Conservation (phyloP, 805 yeast genomes). For the Saturnispora diversa region DNA sequence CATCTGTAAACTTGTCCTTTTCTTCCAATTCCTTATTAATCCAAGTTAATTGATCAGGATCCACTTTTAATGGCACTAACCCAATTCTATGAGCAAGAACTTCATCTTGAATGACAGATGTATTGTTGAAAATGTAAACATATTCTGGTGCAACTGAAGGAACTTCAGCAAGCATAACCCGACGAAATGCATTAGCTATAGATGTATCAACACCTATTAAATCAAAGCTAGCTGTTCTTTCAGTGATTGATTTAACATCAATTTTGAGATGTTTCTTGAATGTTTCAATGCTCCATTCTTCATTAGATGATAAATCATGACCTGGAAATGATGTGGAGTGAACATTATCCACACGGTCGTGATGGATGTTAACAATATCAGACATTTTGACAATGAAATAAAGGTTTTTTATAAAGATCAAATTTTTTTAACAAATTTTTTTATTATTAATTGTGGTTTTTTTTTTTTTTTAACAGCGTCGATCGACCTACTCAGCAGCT, state of each 20-base stretch:
- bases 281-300: conserved; percentile 76
- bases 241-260: conserved; percentile 54
- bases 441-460: background rate
- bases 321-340: conserved; percentile 92
- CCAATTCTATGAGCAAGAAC: conserved; percentile 95
- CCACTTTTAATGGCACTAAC: conserved; percentile 78
- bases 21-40: conserved; percentile 58
- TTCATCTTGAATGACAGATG: conserved; percentile 95
- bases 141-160: conserved; percentile 95
- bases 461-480: no score
- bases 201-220: conserved; percentile 83
- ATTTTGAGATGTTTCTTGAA: conserved; percentile 64
- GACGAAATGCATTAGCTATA: conserved; percentile 90
- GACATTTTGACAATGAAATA: conserved; percentile 22
- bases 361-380: conserved; percentile 77
- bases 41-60: conserved; percentile 87
- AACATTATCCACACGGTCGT: conserved; percentile 85
- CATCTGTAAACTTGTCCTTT: conserved; percentile 70
- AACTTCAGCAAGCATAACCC: conserved; percentile 94
- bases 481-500: no score
- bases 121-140: conserved; percentile 84
- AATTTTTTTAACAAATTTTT: conserved; percentile 4
- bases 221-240: conserved; percentile 78
- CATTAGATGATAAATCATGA: conserved; percentile 47
- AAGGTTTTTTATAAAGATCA: background rate